A percentile compares a stretch with the other conserved stretches of the same genome.
phyloP scores from a whole-genome alignment of 306 rosid species.

The Corylus americana region DNA sequence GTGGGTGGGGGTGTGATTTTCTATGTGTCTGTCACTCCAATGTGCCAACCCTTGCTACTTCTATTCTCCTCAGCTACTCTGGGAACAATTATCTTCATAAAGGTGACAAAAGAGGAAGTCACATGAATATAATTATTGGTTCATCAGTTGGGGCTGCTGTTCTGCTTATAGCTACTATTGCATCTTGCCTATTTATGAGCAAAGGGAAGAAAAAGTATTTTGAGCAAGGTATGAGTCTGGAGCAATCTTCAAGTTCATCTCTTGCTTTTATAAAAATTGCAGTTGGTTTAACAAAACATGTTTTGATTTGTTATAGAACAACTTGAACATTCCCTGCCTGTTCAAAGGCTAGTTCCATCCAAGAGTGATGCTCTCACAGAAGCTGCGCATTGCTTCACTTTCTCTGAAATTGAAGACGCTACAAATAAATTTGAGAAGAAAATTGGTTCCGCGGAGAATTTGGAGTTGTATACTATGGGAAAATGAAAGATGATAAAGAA shows the following conservation, averaged over 20 bases:
- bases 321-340: conserved; percentile 41
- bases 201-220: conserved; percentile 52
- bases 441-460: conserved; percentile 95
- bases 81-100: conserved; percentile 73
- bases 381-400: conserved; percentile 78
- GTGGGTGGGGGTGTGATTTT: too few species aligned
- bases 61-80: conserved; percentile 55
- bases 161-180: conserved; percentile 64
- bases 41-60: conserved; percentile 22
- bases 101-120: conserved; percentile 51
- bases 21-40: not conserved
- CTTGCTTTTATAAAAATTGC: conserved; percentile 14
- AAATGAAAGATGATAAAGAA: conserved; percentile 75
- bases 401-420: conserved; percentile 72
- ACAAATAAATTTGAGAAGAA: conserved; percentile 77
- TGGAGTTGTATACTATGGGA: conserved; percentile 89
- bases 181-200: conserved; percentile 54
- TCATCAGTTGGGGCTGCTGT: conserved; percentile 78
- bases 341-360: conserved; percentile 53
- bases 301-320: conserved; percentile 47
- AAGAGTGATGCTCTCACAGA: conserved; percentile 70
- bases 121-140: conserved; percentile 54
- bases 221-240: conserved; percentile 55
- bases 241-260: not conserved
- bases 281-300: conserved; percentile 25